Base-by-base conservation (phyloP, 2,329 filamentous ascomycete species). In the Beauveria sp. region DNA sequence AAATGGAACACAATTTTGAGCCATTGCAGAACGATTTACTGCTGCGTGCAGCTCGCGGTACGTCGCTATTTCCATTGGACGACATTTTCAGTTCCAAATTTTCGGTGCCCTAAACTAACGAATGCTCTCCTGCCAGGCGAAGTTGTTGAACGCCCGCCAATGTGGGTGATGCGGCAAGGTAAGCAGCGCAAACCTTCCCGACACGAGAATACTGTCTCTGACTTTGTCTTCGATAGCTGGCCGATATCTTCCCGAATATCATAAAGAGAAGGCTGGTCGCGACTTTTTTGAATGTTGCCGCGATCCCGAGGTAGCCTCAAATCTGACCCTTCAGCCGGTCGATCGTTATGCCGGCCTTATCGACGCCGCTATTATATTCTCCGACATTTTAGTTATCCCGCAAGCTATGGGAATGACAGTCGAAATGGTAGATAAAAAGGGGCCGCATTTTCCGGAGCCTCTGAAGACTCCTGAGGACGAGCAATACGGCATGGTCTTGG, bases 141-240 rank as follows among this genome's bases (percentile, higher is more conserved):
- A 77, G 87, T 87, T 73, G 90, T 98, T 67, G 92, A 97, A 77
- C 87, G 95, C 66, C 90, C 95, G 64, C 95, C 95, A 62, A 91
- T 96, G 81, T 99, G 95, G 95, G 92, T 99, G 73, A 99, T 99
- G 95, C 90, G 95, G 77, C 95, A 99, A 86, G 92, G 92, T 93
- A 80, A 74, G 75, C 3, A 26, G 5, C 14, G 14, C 34, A 30
- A 10, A 45, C 20, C 26, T 7, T 20, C 24, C 22, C 20, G 26
- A 42, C 8, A 49, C 26, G 6, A 26, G 24, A 47, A 49, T 5
- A 16, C 24, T 40, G 20, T 34, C 38, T 56, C 42, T 53, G 14
- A 51, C 46, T 61, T 63, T 61, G 5, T 22, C 14, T 54, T 20
- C 10, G 22, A 43, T 30, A 96, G 95, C 95, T 71, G 95, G 95